A percentile compares a stretch with the other conserved stretches of the same genome.
Evolutionary conservation across 768 basidiomycete genomes (phyloP).

Genomic region (Kwoniella sp.): DNA sequence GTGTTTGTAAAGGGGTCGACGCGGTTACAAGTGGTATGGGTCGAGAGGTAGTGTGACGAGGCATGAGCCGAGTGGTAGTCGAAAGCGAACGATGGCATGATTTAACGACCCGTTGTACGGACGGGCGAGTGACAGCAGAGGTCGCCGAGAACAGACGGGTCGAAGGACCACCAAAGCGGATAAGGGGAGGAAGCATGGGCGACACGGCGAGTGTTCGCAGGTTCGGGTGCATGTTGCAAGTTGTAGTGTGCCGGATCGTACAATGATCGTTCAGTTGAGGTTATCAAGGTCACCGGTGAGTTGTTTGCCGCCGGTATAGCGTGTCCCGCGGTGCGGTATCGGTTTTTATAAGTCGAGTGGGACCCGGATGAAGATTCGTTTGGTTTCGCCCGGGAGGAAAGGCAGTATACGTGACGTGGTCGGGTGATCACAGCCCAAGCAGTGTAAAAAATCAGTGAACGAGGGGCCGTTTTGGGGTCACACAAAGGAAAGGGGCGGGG

Average conservation of each 20-base stretch:
- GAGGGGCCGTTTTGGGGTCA: not conserved
- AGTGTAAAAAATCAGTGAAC: too few relatives aligned
- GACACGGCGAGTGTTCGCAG: slow-evolving; percentile 30
- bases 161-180: slow-evolving; percentile 13
- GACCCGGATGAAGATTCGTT: too few relatives aligned
- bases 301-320: too few relatives aligned
- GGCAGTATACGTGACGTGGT: not conserved
- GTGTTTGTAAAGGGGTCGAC: slow-evolving; percentile 9
- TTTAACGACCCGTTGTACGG: slow-evolving; percentile 14
- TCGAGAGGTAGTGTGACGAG: slow-evolving; percentile 21
- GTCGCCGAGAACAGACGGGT: slow-evolving; percentile 8
- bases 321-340: too few relatives aligned
- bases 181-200: slow-evolving; percentile 22
- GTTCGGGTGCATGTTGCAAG: slow-evolving; percentile 40
- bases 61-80: slow-evolving; percentile 22
- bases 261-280: not conserved
- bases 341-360: too few relatives aligned
- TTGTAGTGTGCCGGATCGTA: not conserved
- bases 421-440: too few relatives aligned
- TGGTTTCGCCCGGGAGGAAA: not conserved
- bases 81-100: slow-evolving; percentile 9
- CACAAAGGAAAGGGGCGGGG: not conserved
- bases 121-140: slow-evolving; percentile 12
- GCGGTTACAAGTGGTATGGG: not conserved
- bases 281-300: too few relatives aligned